A percentile compares a stretch with the other conserved stretches of the same genome.
phyloP scores from a whole-genome alignment of 176 grass and related monocot species.

The Oryza rufipogon region DNA sequence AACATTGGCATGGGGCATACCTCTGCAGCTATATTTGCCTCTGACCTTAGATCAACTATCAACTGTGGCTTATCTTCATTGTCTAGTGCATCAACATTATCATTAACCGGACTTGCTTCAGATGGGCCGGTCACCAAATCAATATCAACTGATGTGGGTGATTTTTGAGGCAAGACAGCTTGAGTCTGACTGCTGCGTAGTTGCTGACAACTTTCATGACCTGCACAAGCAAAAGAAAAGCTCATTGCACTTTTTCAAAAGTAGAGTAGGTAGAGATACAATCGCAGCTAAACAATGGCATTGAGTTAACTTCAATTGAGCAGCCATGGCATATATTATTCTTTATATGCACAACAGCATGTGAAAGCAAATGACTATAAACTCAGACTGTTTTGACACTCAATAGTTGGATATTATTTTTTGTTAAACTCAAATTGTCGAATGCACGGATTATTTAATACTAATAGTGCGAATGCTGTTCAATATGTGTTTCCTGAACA shows the following conservation, averaged over 20 bases:
- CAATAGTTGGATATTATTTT: neutral
- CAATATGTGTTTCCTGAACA: neutral
- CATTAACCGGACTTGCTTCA: constrained; percentile 37
- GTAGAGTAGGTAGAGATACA: constrained; percentile 22
- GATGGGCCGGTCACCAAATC: constrained; percentile 38
- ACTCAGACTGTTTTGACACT: neutral
- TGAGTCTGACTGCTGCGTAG: constrained; percentile 30
- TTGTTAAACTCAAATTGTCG: neutral
- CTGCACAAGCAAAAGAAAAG: constrained; percentile 39
- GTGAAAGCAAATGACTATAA: neutral
- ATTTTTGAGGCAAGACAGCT: constrained; percentile 28
- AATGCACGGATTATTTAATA: neutral
- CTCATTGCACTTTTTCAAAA: constrained; percentile 6
- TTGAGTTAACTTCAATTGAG: neutral
- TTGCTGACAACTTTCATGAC: constrained; percentile 40
- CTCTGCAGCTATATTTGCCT: constrained; percentile 73
- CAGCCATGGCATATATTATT: neutral
- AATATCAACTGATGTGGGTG: constrained; percentile 31
- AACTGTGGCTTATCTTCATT: constrained; percentile 44
- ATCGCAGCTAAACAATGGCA: constrained; percentile 16
- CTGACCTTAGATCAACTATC: constrained; percentile 65
- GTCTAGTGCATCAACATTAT: constrained; percentile 32
- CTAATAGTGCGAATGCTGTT: neutral
- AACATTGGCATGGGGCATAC: constrained; percentile 42
- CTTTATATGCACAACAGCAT: neutral